Evolutionary conservation across 1,284 basidiomycete species (phyloP), one percentile per base, ranked within the genome.

Genomic region (Ganoderma resinaceum): DNA sequence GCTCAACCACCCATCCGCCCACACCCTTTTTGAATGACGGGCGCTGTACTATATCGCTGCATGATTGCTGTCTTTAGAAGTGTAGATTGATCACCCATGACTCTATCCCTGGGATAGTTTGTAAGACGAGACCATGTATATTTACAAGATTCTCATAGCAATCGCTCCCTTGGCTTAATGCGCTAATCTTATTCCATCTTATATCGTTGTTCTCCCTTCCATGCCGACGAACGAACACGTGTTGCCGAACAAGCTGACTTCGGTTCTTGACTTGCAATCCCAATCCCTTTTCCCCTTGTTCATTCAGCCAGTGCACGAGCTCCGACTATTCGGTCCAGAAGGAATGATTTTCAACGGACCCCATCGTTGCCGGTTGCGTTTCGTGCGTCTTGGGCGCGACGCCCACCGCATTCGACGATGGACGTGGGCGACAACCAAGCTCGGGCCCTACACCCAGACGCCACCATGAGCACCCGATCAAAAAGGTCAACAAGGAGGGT

Each of bases 141-240:
- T 60, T n/a, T 60, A 60, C 58, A 42, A 40, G 37, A 60, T 60
- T 38, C 14, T n/a, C 37, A 60, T 58, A 37, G 35, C 58, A 60
- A 26, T 60, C 37, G n/a, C 38, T 40, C 58, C 23, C 37, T 40
- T 26, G n/a, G 20, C 58, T 38, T 60, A 60, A 60, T 42, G 35
- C 38, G 37, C 33, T 58, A n/a, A 37, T 37, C 35, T 58, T 58
- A 58, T 58, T 58, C 33, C 33, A 37, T 37, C n/a, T 37, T 37
- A 37, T 33, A 33, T 58, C 29, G n/a, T 37, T 18, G 14, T 23
- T 26, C 37, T 60, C 23, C 26, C 58, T 60, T 40, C 35, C 33
- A 37, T 58, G 33, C 35, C 52, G 31, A 58, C 11, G 33, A 37
- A 35, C 20, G 35, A 37, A 37, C 35, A 37, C 33, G 55, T n/a